Evolutionary conservation across 2,329 filamentous ascomycete species (phyloP), one percentile per base, ranked within the genome.

Genomic region (Aplosporella prunicola): DNA sequence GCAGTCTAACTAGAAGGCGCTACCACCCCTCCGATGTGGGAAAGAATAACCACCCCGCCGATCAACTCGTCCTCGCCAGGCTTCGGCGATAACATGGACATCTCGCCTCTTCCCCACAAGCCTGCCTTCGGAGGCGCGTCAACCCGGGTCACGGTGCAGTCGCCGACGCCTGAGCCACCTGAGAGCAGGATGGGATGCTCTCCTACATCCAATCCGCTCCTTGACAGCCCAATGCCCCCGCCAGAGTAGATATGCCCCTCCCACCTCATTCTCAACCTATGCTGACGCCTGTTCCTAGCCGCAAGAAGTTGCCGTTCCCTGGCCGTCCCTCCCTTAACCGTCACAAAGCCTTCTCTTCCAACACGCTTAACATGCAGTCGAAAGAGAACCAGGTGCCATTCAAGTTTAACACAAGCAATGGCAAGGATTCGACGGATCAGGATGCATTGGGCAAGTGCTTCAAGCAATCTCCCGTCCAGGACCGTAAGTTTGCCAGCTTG

Each of bases 41-140:
- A 84, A 57, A 76, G 74, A 52, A 75, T 85, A 51, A 93, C 82
- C 23, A 94, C 88, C 24, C 87, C 91, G 42, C 84, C 86, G 28
- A 69, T 93, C 35, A 79, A 78, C 15, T 82, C 85, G 2, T 95
- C 88, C 5, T 93, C 89, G 29, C 87, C 88, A 5, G 76, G 75
- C 39, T 72, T 73, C 23, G 62, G 70, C 38, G 87, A 94, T 58
- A 70, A 77, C 39, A 94, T 96, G 86, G 88, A 96, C 54, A 79
- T 95, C 60, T 95, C 89, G 29, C 89, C 91, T 25, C 65, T 96
- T 26, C 88, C 87, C 43, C 86, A 94, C 67, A 95, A 94, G 67
- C 68, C 73, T 20, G 72, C 82, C 9, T 87, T 77, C 52, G 70
- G 62, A 59, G n/a, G n/a, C 65, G 70, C 45, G 55, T 66, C 31